Base-by-base conservation (phyloP, 768 basidiomycete species). In the Fomitopsis pulvina region DNA sequence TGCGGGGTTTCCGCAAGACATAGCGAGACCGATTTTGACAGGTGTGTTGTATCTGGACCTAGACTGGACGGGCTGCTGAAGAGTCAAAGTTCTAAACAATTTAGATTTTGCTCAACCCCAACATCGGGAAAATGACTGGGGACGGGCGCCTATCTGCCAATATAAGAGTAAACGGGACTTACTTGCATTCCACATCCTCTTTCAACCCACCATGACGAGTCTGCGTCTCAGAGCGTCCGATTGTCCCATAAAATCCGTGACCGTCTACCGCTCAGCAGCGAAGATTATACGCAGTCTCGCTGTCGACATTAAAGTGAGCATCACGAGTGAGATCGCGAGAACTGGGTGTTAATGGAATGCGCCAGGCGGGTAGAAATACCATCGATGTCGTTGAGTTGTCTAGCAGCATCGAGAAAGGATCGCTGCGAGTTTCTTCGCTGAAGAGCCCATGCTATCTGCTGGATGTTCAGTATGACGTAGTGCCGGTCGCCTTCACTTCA, bases 1-100 rank as follows among this genome's bases (percentile, higher is more conserved):
- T 42, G 71, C 67, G 11, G 85, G 82, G 57, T 85, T 85, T 48
- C 80, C 85, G 60, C 87, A 89, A 20, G 58, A 60, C 56, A 62
- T 62, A 45, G n/a, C n/a, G n/a, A n/a, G n/a, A n/a, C n/a, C n/a
- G n/a, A n/a, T n/a, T n/a, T n/a, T n/a, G n/a, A n/a, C n/a, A n/a
- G n/a, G n/a, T n/a, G n/a, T n/a, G n/a, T n/a, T n/a, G n/a, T n/a
- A n/a, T n/a, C n/a, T n/a, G n/a, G n/a, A n/a, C n/a, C n/a, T n/a
- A n/a, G n/a, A n/a, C n/a, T n/a, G n/a, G n/a, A n/a, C n/a, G n/a
- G n/a, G n/a, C n/a, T n/a, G n/a, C n/a, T n/a, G n/a, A n/a, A n/a
- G n/a, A n/a, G n/a, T n/a, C n/a, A n/a, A n/a, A n/a, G n/a, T n/a
- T n/a, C n/a, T n/a, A n/a, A n/a, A n/a, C n/a, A n/a, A n/a, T n/a